Evolutionary conservation across 345 rosid genomes (phyloP).

Genomic region (Hibiscus syriacus): DNA sequence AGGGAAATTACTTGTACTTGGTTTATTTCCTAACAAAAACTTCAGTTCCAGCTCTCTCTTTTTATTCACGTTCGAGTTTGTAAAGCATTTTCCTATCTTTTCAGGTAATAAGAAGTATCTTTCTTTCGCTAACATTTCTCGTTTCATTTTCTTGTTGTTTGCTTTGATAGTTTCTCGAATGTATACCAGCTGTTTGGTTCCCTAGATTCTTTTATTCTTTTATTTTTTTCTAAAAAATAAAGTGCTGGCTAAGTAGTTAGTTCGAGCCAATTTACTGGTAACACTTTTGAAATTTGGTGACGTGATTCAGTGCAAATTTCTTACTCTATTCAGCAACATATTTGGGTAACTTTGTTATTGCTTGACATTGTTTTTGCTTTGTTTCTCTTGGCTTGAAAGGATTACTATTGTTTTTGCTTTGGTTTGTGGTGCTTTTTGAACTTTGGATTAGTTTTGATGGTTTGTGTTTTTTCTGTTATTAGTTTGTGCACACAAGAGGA

Average conservation of each 20-base stretch:
- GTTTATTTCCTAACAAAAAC: too few relatives aligned
- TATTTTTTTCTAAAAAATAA: background rate
- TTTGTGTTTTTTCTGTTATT: background rate
- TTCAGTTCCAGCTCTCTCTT: background rate
- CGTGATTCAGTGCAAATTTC: background rate
- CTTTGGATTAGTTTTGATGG: background rate
- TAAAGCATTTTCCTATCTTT: background rate
- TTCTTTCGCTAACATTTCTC: background rate
- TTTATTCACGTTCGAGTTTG: background rate
- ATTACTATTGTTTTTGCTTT: background rate
- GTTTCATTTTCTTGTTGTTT: background rate
- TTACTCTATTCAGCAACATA: background rate
- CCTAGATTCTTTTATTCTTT: too few relatives aligned
- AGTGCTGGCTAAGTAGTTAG: background rate
- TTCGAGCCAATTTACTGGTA: background rate
- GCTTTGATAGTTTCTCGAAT: background rate
- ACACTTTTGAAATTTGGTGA: background rate
- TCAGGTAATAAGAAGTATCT: background rate
- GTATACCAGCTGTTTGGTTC: background rate
- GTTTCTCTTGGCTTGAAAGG: background rate
- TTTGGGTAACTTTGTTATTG: background rate
- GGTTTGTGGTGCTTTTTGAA: background rate
- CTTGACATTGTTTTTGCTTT: background rate
- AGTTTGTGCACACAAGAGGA: constrained; percentile 17
- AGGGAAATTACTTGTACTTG: too few relatives aligned